Evolutionary conservation across 2,329 filamentous ascomycete genomes (phyloP), one percentile per base, ranked within the genome.

Genomic region (Colletotrichum falcatum): DNA sequence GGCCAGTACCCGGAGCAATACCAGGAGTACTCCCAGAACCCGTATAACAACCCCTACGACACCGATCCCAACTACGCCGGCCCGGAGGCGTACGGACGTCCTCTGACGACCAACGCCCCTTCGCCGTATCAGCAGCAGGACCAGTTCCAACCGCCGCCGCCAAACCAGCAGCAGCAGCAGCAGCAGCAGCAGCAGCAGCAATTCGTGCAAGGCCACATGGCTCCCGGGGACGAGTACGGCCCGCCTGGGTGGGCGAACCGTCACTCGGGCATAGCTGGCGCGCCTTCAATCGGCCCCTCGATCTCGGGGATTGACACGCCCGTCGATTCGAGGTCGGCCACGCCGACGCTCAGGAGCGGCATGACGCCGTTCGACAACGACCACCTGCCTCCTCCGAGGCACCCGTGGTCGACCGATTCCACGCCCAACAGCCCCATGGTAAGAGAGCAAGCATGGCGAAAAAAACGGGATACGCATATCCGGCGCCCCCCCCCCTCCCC

Each of bases 331-430:
- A 74, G 77, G 4, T 76, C 78, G 1, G 77, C 75, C 37, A 75
- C 77, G 18, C 77, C 76, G n/a, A 78, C 78, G 28, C 66, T 79
- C 3, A 75, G 74, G 23, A 77, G 77, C 63, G 75, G 77, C 56
- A 72, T 74, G n/a, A 78, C 76, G 46, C 75, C 74, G 26, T 73
- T 73, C 61, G 74, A 76, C n/a, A 65, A 63, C 64, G 74, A 76
- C 8, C 69, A 66, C 9, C 51, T 70, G 5, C 58, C 67, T 37
- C 26, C 67, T 6, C 67, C 67, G 58, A 70, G 53, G 51, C 67
- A 70, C 53, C 67, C 67, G 28, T 70, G 67, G 67, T 67, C 63
- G 42, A 70, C 51, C 14, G 67, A 70, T 26, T 70, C 67, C 0
- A 73, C 58, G 75, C 77, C 28, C 74, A 76, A 76, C 73, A 74